These are phyloP conservation scores for Anethum foeniculum DNA, from an alignment of 140 eudicot genomes.

Conservation along the genomic window DNA sequence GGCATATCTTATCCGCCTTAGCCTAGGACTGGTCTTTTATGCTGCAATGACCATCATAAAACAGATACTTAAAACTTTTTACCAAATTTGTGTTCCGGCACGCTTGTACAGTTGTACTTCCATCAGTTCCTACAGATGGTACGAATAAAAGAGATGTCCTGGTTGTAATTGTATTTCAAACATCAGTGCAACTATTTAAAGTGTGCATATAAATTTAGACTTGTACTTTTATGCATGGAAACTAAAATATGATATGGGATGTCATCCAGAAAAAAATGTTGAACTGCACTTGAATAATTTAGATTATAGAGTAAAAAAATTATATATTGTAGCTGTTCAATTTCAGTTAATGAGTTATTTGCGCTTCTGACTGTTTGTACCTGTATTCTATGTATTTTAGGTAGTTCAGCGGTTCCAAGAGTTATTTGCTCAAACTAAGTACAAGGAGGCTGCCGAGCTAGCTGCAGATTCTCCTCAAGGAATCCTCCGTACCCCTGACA, in stretches of 20 bases:
- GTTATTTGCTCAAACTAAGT: slow-evolving; percentile 95
- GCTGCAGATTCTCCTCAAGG: slow-evolving; percentile 99
- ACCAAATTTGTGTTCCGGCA: no score
- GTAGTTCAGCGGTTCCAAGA: slow-evolving; percentile 99
- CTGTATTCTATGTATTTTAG: slow-evolving; percentile 35
- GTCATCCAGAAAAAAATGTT: not conserved
- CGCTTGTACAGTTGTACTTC: no score
- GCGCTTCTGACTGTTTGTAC: not conserved
- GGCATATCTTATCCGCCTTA: not conserved
- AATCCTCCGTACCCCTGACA: slow-evolving; percentile 91
- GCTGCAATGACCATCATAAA: not conserved
- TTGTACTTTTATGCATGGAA: not conserved
- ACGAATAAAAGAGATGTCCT: not conserved
- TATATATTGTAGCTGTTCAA: not conserved
- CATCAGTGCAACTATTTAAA: not conserved
- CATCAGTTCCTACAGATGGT: no score
- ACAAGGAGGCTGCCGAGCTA: slow-evolving; percentile 99
- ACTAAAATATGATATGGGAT: not conserved
- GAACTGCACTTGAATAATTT: not conserved
- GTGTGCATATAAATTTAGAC: not conserved
- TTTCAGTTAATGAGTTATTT: not conserved
- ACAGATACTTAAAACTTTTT: no score
- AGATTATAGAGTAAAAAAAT: not conserved
- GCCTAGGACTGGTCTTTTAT: not conserved
- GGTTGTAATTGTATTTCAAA: not conserved